Base-by-base conservation (phyloP, 805 yeast genomes). In the Kurtzmaniella cleridarum region DNA sequence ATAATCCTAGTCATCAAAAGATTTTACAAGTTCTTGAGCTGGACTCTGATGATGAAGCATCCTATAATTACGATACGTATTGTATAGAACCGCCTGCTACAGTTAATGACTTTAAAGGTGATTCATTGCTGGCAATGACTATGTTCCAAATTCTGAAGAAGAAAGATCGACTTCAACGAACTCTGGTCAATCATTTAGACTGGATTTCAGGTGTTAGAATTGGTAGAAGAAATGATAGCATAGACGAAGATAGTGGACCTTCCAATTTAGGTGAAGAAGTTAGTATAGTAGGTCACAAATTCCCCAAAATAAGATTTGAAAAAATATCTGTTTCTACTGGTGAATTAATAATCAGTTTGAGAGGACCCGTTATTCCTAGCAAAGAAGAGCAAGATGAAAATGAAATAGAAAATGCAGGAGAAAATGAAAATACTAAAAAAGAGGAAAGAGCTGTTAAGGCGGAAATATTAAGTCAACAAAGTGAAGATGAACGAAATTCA, bases 161-260 rank as follows among this genome's bases (percentile, higher is more conserved):
- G 63, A 44, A 55, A 68, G 55, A 47, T 73, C 66, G 41, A 60
- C 55, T 18, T 11, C 39, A 36, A 11, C 39, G 46, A 16, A 54
- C 50, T 12, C 75, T 75, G 40, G 55, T 76, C 24, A 79, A 82
- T 48, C 95, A 87, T 53, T 64, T 91, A 44, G 81, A 84, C 46
- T 91, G 98, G 98, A 80, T 95, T 29, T 81, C 96, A 0, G 97
- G 98, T 37, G 95, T 91, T 6, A 71, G 89, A 41, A 77, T 91
- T 46, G 87, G 87, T 1, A 64, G 69, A 31, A 56, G 76, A 7
- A 75, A 74, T 3, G 62, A 65, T 40, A 51, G 57, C 10, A 65
- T 35, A 15, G 36, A 50, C 7, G 62, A 55, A 12, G 59, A 52
- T 7, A 60, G 57, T 28, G 65, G 61, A 5, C 76, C 79, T 0